Evolutionary conservation across 768 basidiomycete species (phyloP), one percentile per base, ranked within the genome.

Genomic region (Boletellus sp.): DNA sequence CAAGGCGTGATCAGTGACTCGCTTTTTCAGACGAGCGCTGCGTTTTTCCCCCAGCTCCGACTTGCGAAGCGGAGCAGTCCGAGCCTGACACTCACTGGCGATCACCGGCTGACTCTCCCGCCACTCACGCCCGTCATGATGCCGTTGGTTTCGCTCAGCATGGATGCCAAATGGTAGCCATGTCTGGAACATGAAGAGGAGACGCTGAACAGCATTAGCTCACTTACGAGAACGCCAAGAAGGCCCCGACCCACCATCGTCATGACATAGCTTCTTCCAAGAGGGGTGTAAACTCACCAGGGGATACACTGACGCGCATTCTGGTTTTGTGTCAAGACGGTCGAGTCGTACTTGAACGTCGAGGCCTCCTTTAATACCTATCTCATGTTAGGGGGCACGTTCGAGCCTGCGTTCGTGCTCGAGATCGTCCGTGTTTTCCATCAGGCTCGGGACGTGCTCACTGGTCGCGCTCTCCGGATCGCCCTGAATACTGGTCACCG

Each of bases 341-440:
- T 87, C 52, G 78, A 83, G 57, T 26, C 50, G 13, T 73, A 75
- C 54, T 79, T 88, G 55, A 71, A 74, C n/a, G 69, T 80, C 53
- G 73, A 74, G 54, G 74, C 81, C 56, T 71, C 64, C 11, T 74
- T 82, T 70, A 80, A 83, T 55, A 80, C 86, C 46, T 73, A 71
- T 32, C 73, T 87, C 51, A 75, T 80, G 3, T 87, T 81, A 58
- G 71, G 55, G 17, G 85, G 85, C 13, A 78, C 78, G 4, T 78
- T 84, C 46, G 84, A 86, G 15, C 85, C 85, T 17, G 81, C 84
- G 4, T 78, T 85, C 66, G 69, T 77, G 43, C 67, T 88, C 46
- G 66, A 63, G 40, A 68, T 85, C 51, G 87, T 88, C 51, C 46
- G 84, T 72, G n/a, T 37, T 10, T 11, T 28, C 2, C 1, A 6